Conservation (phyloP, 192 early-diverging fungal species). For the Linnemannia exigua region DNA sequence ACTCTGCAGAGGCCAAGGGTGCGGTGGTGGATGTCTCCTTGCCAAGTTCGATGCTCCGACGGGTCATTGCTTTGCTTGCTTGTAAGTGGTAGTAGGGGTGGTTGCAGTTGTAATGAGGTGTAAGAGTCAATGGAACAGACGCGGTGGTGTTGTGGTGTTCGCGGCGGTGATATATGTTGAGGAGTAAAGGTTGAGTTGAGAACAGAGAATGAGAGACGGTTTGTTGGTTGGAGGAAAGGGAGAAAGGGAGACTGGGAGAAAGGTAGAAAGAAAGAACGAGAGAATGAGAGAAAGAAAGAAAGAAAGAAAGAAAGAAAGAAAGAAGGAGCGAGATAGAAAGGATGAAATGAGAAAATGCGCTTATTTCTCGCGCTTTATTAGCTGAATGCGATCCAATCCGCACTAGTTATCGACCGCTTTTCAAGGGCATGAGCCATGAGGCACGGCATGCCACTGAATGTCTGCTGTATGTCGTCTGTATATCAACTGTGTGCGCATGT, state of each 20-base stretch:
- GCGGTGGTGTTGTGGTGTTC: too few species aligned
- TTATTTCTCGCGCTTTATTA: neutral
- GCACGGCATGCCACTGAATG: too few species aligned
- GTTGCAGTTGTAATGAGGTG: neutral
- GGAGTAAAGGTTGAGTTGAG: too few species aligned
- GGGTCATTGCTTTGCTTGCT: slow-evolving; percentile 19
- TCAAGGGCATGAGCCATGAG: too few species aligned
- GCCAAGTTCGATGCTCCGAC: slow-evolving; percentile 20
- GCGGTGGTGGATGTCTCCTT: neutral
- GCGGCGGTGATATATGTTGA: too few species aligned
- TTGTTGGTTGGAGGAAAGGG: neutral
- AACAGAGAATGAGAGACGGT: neutral
- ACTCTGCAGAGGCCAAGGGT: neutral
- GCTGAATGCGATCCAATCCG: too few species aligned
- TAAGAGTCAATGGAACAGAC: too few species aligned
- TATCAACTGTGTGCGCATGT: too few species aligned
- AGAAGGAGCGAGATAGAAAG: neutral
- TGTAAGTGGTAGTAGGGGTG: neutral
- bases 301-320: neutral
- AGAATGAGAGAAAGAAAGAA: neutral
- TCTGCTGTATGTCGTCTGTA: too few species aligned
- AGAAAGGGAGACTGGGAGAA: neutral
- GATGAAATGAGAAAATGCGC: neutral
- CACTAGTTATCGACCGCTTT: too few species aligned
- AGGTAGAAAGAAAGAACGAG: neutral